Conservation (phyloP, 257 asterid species). For the Solanum pennellii region DNA sequence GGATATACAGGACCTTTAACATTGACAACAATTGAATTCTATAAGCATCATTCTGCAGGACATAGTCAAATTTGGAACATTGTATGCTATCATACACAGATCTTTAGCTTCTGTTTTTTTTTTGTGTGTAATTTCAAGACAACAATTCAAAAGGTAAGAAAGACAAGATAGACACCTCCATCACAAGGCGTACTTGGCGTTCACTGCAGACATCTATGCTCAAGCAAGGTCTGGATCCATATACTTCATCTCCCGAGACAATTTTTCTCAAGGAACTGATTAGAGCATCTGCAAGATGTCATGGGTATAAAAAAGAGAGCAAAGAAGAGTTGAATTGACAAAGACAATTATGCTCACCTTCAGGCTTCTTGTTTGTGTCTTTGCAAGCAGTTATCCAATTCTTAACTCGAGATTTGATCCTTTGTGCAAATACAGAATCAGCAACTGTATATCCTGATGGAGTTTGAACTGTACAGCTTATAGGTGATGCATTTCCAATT, state of each 20-base stretch:
- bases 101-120: not conserved
- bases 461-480: conserved; percentile 12
- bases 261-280: conserved; percentile 57
- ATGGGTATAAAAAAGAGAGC: not conserved
- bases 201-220: conserved; percentile 71
- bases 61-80: not conserved
- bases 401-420: conserved; percentile 66
- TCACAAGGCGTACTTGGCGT: conserved; percentile 63
- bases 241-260: conserved; percentile 45
- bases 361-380: conserved; percentile 31
- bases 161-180: conserved; percentile 39
- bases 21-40: not conserved
- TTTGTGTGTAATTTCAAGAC: not conserved
- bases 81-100: not conserved
- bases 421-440: conserved; percentile 59
- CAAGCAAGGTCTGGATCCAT: conserved; percentile 80
- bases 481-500: conserved; percentile 25
- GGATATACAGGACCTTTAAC: not conserved
- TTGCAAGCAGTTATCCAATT: conserved; percentile 54
- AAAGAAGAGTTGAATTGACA: not conserved
- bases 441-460: conserved; percentile 56
- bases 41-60: not conserved
- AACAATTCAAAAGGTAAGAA: not conserved
- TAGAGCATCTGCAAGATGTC: conserved; percentile 42
- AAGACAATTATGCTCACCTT: conserved; percentile 38